Evolutionary conservation across 805 yeast genomes (phyloP), one percentile per base, ranked within the genome.

Genomic region (Starmerella bombi): DNA sequence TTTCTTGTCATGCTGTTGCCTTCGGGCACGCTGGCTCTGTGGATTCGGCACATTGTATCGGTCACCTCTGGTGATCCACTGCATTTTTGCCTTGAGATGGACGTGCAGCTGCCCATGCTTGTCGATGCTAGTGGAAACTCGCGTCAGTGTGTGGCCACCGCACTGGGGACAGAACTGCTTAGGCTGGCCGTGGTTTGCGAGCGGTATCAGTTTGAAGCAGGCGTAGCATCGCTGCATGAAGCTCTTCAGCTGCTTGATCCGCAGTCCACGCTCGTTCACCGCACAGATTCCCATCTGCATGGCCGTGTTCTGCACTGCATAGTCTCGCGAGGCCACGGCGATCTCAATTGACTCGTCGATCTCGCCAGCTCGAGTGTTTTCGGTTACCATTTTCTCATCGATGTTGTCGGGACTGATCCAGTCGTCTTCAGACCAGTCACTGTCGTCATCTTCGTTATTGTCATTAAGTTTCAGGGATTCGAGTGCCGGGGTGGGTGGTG

Each of bases 211-310:
- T 43, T 72, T 67, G 72, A 91, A 91, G 64, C 99, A 91, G 0
- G 96, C 99, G 60, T 91, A 95, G 60, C 99, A 91, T 61, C 99
- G 70, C 56, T 82, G 71, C 96, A 88, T 88, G 59, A 83, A 86
- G 64, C 80, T 83, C 58, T 93, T 72, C 25, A 91, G 80, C 58
- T 82, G 74, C 50, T 74, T 79, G 61, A 91, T 86, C 53, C 78
- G 84, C 48, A 77, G 65, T 17, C 98, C 98, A 1, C 86, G 74
- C 64, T 74, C 70, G 60, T 86, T 86, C 75, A 91, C 79, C 50
- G 88, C 66, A 50, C 82, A 80, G 43, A 91, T 60, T 4, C 95
- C 95, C 52, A 91, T 70, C 60, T 88, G 97, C 63, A 91, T 68
- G 1, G 94, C 73, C 14, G 86, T 94, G 60, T 91, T 91, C 61